Conservation (phyloP, 768 basidiomycete genomes). For the Pisolithus tinctorius region DNA sequence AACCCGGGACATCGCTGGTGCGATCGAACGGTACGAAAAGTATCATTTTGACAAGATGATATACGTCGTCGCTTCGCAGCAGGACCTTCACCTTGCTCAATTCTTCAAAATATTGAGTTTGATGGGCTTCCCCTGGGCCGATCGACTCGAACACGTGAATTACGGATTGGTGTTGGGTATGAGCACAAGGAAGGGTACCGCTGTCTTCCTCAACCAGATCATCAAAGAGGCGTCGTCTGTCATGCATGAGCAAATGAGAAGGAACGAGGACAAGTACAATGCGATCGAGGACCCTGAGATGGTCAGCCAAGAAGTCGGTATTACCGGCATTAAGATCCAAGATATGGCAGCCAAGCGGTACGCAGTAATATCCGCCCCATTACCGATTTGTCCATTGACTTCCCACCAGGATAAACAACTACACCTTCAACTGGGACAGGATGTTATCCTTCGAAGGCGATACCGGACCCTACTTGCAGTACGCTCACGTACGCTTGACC, state of each 20-base stretch:
- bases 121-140: conserved; percentile 87
- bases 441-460: conserved; percentile 97
- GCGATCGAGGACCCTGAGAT: conserved; percentile 82
- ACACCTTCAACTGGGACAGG: conserved; percentile 89
- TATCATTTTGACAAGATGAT: conserved; percentile 92
- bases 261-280: conserved; percentile 88
- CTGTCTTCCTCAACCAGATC: conserved; percentile 91
- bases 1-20: conserved; percentile 92
- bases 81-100: conserved; percentile 83
- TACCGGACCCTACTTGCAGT: conserved; percentile 93
- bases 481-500: conserved; percentile 88
- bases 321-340: conserved; percentile 95
- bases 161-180: conserved; percentile 91
- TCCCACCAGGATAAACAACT: conserved; percentile 78
- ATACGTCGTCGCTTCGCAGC: conserved; percentile 84
- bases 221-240: conserved; percentile 79
- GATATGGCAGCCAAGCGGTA: conserved; percentile 94
- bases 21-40: conserved; percentile 86
- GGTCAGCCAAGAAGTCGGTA: conserved; percentile 78
- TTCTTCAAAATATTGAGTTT: conserved; percentile 91
- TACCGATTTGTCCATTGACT: background rate
- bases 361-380: conserved; percentile 11
- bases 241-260: conserved; percentile 96
- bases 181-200: conserved; percentile 90
- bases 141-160: conserved; percentile 79